These are phyloP conservation scores for Echria macrotheca DNA, from an alignment of 495 filamentous ascomycete genomes.

Conservation along the genomic window DNA sequence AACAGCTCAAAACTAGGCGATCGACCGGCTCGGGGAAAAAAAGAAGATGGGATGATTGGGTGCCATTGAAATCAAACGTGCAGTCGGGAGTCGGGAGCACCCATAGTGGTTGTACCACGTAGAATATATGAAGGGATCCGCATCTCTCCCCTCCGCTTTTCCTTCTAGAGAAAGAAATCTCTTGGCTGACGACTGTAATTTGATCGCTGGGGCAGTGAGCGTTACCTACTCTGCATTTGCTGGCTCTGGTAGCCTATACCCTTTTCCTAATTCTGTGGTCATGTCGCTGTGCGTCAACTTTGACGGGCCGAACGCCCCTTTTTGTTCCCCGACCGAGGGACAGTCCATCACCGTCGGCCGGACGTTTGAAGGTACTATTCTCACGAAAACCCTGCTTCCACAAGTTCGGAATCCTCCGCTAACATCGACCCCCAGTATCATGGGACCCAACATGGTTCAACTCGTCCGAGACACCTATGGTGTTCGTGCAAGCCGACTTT, in stretches of 20 bases:
- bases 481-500: slow-evolving; percentile 20
- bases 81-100: too few species aligned
- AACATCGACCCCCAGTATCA: slow-evolving; percentile 6
- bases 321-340: slow-evolving; percentile 11
- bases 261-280: neutral
- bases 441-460: slow-evolving; percentile 20
- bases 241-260: neutral
- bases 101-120: too few species aligned
- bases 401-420: neutral
- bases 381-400: neutral
- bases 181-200: too few species aligned
- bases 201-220: too few species aligned
- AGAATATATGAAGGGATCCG: neutral
- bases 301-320: slow-evolving; percentile 7
- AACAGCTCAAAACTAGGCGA: too few species aligned
- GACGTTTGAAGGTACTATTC: slow-evolving; percentile 5
- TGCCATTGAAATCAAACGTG: too few species aligned
- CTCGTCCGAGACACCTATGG: slow-evolving; percentile 2
- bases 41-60: neutral
- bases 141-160: too few species aligned
- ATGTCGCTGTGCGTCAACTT: slow-evolving; percentile 13
- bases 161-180: too few species aligned
- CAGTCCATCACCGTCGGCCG: slow-evolving; percentile 10
- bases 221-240: too few species aligned
- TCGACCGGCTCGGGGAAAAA: neutral